Conservation (phyloP, 1,284 basidiomycete genomes). For the Rhodotorula sp. region DNA sequence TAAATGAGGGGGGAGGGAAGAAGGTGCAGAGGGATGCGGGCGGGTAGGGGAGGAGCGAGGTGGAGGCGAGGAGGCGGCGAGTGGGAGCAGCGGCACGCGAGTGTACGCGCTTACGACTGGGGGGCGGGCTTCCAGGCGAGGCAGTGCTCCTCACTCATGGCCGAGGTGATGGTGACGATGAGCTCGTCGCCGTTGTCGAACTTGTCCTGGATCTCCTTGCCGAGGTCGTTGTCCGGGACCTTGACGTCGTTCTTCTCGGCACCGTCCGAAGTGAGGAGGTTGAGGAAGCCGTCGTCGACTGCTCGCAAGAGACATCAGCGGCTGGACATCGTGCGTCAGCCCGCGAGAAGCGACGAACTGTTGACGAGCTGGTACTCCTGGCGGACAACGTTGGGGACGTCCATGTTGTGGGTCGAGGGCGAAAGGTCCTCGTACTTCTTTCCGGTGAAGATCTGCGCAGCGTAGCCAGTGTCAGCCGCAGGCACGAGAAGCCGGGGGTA, state of each 20-base stretch:
- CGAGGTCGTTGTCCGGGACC: conserved; percentile 83
- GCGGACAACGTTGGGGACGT: conserved; percentile 91
- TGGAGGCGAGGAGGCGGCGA: too few species aligned
- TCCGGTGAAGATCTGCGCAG: conserved; percentile 81
- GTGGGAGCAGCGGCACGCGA: too few species aligned
- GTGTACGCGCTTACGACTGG: not conserved
- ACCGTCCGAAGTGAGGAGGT: conserved; percentile 87
- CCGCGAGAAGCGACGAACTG: conserved; percentile 44
- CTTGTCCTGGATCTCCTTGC: conserved; percentile 67
- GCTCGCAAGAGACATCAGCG: not conserved
- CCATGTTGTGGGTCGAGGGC: conserved; percentile 99
- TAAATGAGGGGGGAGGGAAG: too few species aligned
- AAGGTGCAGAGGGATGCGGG: too few species aligned
- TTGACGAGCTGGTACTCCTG: conserved; percentile 87
- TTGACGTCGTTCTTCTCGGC: conserved; percentile 91
- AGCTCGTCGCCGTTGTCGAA: conserved; percentile 86
- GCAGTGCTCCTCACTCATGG: conserved; percentile 19
- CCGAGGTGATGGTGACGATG: conserved; percentile 31
- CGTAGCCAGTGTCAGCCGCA: not conserved
- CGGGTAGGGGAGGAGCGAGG: too few species aligned
- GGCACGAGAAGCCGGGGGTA: not conserved
- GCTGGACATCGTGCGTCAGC: not conserved
- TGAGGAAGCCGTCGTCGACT: conserved; percentile 70
- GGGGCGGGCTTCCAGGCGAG: conserved; percentile 19
- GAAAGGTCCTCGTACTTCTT: conserved; percentile 98